Percentiles rank a stretch among this genome's conserved stretches.
Conservation (phyloP, 495 filamentous ascomycete genomes). For the Elaphomyces granulatus region DNA sequence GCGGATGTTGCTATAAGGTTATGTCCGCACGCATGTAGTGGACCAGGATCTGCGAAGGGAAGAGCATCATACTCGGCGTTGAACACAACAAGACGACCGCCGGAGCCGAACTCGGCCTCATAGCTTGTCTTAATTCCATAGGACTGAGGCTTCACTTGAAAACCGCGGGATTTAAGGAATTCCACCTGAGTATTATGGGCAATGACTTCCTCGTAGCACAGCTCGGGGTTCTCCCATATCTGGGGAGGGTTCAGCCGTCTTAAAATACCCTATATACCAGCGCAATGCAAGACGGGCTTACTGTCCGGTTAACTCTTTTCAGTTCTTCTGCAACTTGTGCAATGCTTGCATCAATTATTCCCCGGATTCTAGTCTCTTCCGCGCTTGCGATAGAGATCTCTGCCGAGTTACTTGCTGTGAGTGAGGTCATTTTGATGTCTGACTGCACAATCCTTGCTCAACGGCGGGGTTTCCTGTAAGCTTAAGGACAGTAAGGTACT, state of each 20-base stretch:
- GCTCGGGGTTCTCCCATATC: conserved; percentile 49
- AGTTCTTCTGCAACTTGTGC: background rate
- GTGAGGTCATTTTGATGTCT: no score
- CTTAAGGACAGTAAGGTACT: no score
- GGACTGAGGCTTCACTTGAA: conserved; percentile 40
- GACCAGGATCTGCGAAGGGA: conserved; percentile 34
- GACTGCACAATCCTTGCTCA: no score
- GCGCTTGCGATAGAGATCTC: background rate
- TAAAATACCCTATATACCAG: no score
- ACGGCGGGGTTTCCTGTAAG: no score
- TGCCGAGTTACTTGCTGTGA: no score
- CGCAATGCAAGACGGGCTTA: background rate
- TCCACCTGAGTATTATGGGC: conserved; percentile 43
- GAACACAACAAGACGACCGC: conserved; percentile 30
- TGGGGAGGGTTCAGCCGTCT: conserved; percentile 10
- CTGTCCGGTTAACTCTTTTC: background rate
- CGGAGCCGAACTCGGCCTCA: conserved; percentile 24
- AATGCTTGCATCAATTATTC: background rate
- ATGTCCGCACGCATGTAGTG: conserved; percentile 48
- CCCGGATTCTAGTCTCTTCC: background rate
- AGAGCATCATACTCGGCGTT: conserved; percentile 41
- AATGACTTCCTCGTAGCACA: conserved; percentile 40
- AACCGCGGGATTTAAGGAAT: conserved; percentile 40
- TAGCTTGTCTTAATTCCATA: conserved; percentile 29
- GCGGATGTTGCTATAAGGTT: conserved; percentile 55